A percentile compares a stretch with the other conserved stretches of the same genome.
Evolutionary conservation across 164 flowering plant species (phyloP).

Genomic region (Kingdonia uniflora): DNA sequence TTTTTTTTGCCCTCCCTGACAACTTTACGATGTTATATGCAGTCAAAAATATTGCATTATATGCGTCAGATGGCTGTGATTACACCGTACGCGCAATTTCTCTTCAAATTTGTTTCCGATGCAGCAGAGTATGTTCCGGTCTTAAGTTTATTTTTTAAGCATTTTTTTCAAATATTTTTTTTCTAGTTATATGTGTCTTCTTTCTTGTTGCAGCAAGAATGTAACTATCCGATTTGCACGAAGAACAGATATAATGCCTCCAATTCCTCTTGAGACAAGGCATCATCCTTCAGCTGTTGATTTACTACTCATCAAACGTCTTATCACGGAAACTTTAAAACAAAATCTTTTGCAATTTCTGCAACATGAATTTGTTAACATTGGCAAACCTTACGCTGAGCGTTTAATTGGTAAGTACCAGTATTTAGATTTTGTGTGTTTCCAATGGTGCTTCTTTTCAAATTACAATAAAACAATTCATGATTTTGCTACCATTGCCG

Average conservation of each 20-base stretch:
- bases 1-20: conserved; percentile 11
- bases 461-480: not conserved
- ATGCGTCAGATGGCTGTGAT: conserved; percentile 99
- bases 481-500: too few species aligned
- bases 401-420: conserved; percentile 66
- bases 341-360: conserved; percentile 85
- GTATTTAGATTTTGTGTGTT: not conserved
- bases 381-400: conserved; percentile 73
- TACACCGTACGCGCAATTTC: conserved; percentile 93
- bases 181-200: not conserved
- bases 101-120: conserved; percentile 72
- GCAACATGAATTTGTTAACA: conserved; percentile 95
- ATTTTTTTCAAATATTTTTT: not conserved
- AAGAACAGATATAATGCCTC: conserved; percentile 95
- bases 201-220: conserved; percentile 56
- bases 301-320: conserved; percentile 82
- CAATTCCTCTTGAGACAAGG: conserved; percentile 90
- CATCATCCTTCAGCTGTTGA: conserved; percentile 98
- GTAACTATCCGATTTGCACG: conserved; percentile 75
- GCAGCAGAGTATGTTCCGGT: conserved; percentile 51
- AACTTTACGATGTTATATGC: conserved; percentile 19
- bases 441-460: not conserved
- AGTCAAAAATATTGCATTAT: conserved; percentile 96
- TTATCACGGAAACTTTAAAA: conserved; percentile 81
- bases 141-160: not conserved